These are phyloP conservation scores for Acacia melanoxylon DNA, from an alignment of 306 rosid genomes.

Conservation along the genomic window DNA sequence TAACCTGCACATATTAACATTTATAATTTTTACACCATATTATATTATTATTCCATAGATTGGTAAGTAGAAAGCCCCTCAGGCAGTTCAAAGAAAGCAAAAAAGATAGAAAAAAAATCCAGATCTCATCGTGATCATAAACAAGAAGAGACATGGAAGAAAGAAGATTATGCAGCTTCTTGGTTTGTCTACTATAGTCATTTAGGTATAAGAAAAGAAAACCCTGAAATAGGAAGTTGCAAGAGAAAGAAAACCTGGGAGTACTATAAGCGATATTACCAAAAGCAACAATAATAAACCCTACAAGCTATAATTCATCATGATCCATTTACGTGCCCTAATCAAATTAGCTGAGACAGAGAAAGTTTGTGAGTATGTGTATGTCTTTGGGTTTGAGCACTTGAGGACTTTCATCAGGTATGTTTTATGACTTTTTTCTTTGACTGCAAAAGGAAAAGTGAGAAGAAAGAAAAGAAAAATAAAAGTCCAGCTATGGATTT, in stretches of 20 bases:
- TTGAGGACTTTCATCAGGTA: slow-evolving; percentile 21
- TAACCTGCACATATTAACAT: slow-evolving; percentile 59
- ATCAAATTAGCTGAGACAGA: slow-evolving; percentile 1
- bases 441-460: slow-evolving; percentile 67
- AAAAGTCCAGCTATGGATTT: slow-evolving; percentile 53
- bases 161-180: not conserved
- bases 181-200: not conserved
- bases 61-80: not conserved
- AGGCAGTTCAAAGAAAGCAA: not conserved
- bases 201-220: not conserved
- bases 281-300: not conserved
- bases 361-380: slow-evolving; percentile 12
- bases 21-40: not conserved
- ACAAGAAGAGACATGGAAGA: not conserved
- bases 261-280: not conserved
- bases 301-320: not conserved
- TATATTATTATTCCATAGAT: not conserved
- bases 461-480: not conserved
- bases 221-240: not conserved
- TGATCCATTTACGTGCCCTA: not conserved
- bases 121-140: not conserved
- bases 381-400: slow-evolving; percentile 1
- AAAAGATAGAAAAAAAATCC: not conserved
- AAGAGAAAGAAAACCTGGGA: not conserved
- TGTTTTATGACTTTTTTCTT: slow-evolving; percentile 62